phyloP scores from a whole-genome alignment of 2,329 filamentous ascomycete genomes.

The Aspergillus pseudonomiae region DNA sequence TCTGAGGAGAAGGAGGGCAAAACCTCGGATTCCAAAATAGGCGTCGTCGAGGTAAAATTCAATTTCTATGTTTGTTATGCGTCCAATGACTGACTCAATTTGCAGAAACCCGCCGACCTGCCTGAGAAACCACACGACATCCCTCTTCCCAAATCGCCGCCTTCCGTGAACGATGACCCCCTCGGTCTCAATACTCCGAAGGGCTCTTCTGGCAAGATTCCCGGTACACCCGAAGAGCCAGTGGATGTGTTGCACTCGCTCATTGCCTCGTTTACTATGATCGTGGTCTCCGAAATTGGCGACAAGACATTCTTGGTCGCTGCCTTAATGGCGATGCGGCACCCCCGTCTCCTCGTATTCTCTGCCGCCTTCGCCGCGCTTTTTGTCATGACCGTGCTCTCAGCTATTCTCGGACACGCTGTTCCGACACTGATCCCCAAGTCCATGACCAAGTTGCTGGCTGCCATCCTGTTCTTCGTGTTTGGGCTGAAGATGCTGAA shows the following conservation, averaged over 20 bases:
- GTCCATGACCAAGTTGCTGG: slow-evolving; percentile 84
- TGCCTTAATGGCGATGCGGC: slow-evolving; percentile 98
- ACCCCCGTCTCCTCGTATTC: slow-evolving; percentile 90
- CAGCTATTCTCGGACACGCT: slow-evolving; percentile 87
- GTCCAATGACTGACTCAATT: slow-evolving; percentile 6
- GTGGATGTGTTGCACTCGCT: slow-evolving; percentile 83
- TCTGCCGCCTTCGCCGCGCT: slow-evolving; percentile 90
- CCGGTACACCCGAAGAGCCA: slow-evolving; percentile 36
- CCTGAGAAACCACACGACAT: slow-evolving; percentile 77
- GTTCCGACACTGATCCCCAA: slow-evolving; percentile 89
- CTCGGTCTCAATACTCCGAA: slow-evolving; percentile 26
- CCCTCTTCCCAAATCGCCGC: slow-evolving; percentile 64
- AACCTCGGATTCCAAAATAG: slow-evolving; percentile 48
- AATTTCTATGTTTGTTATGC: neutral
- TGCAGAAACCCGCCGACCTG: slow-evolving; percentile 77
- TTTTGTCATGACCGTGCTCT: slow-evolving; percentile 91
- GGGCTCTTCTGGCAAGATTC: neutral
- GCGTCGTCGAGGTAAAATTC: slow-evolving; percentile 56
- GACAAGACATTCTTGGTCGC: slow-evolving; percentile 99
- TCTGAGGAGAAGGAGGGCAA: slow-evolving; percentile 39
- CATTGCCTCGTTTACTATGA: slow-evolving; percentile 92
- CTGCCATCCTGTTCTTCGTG: slow-evolving; percentile 80
- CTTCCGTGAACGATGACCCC: slow-evolving; percentile 44
- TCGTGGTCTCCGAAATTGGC: slow-evolving; percentile 92
- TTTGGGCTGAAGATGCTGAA: slow-evolving; percentile 83